Evolutionary conservation across 225 moss, liverwort and hornwort genomes (phyloP).

Genomic region (Anthoceros angustus): DNA sequence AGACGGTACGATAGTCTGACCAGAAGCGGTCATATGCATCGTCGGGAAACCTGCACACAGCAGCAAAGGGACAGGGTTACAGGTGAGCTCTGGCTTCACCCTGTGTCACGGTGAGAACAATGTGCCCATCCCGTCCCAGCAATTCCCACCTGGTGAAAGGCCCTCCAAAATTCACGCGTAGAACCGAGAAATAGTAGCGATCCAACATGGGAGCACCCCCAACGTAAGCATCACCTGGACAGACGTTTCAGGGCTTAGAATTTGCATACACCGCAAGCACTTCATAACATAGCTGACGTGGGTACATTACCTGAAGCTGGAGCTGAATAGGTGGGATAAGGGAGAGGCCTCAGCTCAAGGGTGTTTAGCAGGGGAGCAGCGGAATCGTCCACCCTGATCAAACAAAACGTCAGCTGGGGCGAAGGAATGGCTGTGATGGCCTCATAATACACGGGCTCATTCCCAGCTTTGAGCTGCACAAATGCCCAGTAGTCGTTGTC

Average conservation of each 20-base stretch:
- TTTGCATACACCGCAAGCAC: neutral
- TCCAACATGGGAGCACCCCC: neutral
- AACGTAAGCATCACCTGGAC: neutral
- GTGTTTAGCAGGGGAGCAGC: neutral
- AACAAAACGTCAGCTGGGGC: neutral
- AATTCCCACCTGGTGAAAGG: neutral
- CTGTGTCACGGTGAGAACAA: neutral
- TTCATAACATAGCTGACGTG: neutral
- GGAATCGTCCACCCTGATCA: neutral
- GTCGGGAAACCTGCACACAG: neutral
- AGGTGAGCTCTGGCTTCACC: neutral
- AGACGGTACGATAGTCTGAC: neutral
- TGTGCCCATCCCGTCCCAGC: neutral
- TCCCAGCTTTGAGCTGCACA: neutral
- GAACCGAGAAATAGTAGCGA: neutral
- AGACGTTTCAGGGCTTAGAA: neutral
- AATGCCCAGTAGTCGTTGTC: slow-evolving; percentile 1
- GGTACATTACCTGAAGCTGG: neutral
- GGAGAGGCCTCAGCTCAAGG: neutral
- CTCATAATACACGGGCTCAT: neutral
- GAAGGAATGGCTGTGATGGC: neutral
- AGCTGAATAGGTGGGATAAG: neutral
- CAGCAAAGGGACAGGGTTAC: neutral
- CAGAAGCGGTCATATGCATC: neutral
- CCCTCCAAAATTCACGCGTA: neutral